Base-by-base conservation (phyloP, 257 asterid species). In the Penstemon newberryi region DNA sequence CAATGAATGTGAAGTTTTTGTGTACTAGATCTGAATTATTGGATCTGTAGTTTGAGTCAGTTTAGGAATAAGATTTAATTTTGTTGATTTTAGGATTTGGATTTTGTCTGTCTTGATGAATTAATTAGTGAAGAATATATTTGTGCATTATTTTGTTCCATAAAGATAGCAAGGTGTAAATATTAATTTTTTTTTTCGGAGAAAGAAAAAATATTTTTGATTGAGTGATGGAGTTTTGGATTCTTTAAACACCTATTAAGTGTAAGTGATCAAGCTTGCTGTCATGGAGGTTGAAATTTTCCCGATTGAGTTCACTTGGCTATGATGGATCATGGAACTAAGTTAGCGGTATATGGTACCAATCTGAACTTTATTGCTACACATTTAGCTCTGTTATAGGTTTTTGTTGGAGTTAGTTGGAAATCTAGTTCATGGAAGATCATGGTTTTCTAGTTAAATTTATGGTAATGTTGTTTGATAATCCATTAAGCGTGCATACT, bases 21-120 rank as follows among this genome's bases (percentile, higher is more conserved):
- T 11, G 67, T 41, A 56, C 33, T 63, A 65, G 81, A 77, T 77
- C 81, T 77, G 70, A 59, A 6, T 66, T 54, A 4, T 18, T 71
- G 46, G 61, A 60, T 65, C 69, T 70, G 62, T 15, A 36, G 7
- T 61, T 71, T 50, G 50, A 65, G 57, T 41, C 49, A 41, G 12
- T 53, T 71, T 6, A 36, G 69, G 51, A 58, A 63, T 51, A 72
- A 62, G 44, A 56, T 68, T 40, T 2, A 19, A 18, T 42, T 51
- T 56, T 69, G 13, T 42, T 12, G 39, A 15, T 19, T 43, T 8
- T 7, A 46, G 70, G 10, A 37, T 55, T 40, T 47, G 40, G 60
- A 60, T 60, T 51, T 67, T 11, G 10, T 60, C 41, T 45, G 12
- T 42, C 18, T 52, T 62, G 45, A 39, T 56, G 12, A 10, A 56